Conservation (phyloP, 129 eudicot genomes). For the Pulicaria dysenterica region DNA sequence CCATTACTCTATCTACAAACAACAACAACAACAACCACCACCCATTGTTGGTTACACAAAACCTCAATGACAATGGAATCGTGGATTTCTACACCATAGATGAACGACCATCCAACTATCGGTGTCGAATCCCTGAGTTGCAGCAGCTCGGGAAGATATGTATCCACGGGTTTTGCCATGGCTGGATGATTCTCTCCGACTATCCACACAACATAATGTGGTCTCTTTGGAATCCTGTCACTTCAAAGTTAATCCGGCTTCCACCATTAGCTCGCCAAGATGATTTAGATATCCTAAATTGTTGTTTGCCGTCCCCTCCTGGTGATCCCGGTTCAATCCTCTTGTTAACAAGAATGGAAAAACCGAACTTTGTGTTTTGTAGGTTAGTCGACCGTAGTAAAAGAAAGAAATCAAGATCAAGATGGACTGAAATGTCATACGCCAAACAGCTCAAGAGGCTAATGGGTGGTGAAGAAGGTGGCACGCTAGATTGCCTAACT, state of each 20-base stretch:
- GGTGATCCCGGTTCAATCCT: constrained; percentile 1
- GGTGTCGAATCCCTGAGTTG: constrained; percentile 9
- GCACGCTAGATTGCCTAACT: background rate
- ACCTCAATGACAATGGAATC: background rate
- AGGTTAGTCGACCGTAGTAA: background rate
- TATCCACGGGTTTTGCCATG: background rate
- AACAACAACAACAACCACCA: too few relatives aligned
- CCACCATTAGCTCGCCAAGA: background rate
- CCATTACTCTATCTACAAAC: background rate
- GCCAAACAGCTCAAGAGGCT: constrained; percentile 7
- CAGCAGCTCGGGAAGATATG: too few relatives aligned
- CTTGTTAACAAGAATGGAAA: background rate
- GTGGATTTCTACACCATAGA: background rate
- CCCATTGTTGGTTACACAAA: constrained; percentile 3
- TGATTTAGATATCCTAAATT: background rate
- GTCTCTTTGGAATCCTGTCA: constrained; percentile 13
- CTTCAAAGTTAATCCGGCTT: constrained; percentile 1
- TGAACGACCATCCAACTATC: background rate
- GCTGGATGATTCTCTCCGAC: constrained; percentile 21
- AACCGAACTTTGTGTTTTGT: constrained; percentile 15
- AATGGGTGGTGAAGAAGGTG: background rate
- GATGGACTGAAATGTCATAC: constrained; percentile 21
- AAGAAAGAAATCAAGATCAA: constrained; percentile 16
- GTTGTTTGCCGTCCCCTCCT: background rate
- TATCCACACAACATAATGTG: background rate